Evolutionary conservation across 306 rosid genomes (phyloP).

Genomic region (Corylus americana): DNA sequence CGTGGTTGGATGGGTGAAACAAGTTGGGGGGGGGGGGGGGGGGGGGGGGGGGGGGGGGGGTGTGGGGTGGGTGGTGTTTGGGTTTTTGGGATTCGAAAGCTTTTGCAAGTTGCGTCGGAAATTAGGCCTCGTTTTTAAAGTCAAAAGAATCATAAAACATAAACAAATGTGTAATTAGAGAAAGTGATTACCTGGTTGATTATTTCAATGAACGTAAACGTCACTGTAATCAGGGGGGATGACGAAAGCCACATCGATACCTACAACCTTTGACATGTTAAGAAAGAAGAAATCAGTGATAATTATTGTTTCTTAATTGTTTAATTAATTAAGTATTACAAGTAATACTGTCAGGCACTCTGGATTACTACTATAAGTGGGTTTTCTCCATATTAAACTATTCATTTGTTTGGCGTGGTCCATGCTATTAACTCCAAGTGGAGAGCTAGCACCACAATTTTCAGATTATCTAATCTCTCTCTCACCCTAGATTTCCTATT

Average conservation of each 20-base stretch:
- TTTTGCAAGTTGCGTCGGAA: not conserved
- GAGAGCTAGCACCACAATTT: conserved; percentile 9
- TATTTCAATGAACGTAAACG: conserved; percentile 28
- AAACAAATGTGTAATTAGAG: not conserved
- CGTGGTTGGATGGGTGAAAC: conserved; percentile 1
- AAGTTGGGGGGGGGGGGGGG: not conserved
- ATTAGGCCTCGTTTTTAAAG: not conserved
- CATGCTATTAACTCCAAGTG: conserved; percentile 20
- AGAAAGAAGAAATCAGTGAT: not conserved
- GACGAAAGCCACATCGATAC: conserved; percentile 27
- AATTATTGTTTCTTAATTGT: not conserved
- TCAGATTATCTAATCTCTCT: not conserved
- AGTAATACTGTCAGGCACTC: not conserved
- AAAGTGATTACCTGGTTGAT: not conserved
- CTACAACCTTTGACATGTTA: not conserved
- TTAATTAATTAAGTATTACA: not conserved
- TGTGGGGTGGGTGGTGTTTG: no score
- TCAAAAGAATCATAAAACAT: not conserved
- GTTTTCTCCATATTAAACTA: not conserved
- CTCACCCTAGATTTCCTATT: not conserved
- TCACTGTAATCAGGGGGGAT: conserved; percentile 36
- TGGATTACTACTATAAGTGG: not conserved
- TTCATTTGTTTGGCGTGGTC: conserved; percentile 19
- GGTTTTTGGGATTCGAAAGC: not conserved
- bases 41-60: not conserved